Evolutionary conservation across 2,329 filamentous ascomycete species (phyloP).

Genomic region (Aspergillus carbonarius): DNA sequence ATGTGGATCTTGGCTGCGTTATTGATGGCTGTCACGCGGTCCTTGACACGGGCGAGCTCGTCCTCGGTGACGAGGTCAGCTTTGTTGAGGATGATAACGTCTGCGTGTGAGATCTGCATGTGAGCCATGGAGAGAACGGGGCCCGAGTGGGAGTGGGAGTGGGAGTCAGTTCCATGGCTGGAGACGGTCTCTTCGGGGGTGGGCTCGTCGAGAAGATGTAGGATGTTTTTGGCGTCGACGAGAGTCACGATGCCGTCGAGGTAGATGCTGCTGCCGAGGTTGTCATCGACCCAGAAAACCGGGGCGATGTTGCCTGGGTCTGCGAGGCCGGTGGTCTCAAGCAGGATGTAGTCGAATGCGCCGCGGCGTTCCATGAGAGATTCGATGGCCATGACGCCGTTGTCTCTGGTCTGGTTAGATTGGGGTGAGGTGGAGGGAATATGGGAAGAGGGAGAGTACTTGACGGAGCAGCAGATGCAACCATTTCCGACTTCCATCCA

Average conservation of each 20-base stretch:
- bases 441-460: conserved; percentile 53
- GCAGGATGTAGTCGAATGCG: conserved; percentile 93
- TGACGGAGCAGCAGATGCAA: conserved; percentile 97
- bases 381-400: conserved; percentile 91
- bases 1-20: conserved; percentile 79
- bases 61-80: conserved; percentile 72
- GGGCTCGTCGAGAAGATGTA: conserved; percentile 74
- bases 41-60: conserved; percentile 68
- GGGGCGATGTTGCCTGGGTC: conserved; percentile 95
- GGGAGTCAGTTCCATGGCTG: conserved; percentile 48
- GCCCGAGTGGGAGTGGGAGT: conserved; percentile 47
- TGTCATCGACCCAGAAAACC: conserved; percentile 96
- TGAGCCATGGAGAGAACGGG: conserved; percentile 87
- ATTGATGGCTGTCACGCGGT: conserved; percentile 81
- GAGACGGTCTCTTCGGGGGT: conserved; percentile 38
- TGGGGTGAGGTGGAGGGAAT: background rate
- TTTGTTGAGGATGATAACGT: conserved; percentile 94
- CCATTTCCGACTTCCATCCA: conserved; percentile 97
- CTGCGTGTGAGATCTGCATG: conserved; percentile 93
- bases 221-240: conserved; percentile 90
- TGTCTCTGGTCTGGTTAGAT: conserved; percentile 60
- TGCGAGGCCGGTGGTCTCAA: conserved; percentile 93
- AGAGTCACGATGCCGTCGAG: conserved; percentile 95
- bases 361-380: conserved; percentile 92
- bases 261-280: conserved; percentile 90